Evolutionary conservation across 352 stramenopile species (phyloP), one percentile per base, ranked within the genome.

Genomic region (Pythium aquatile): DNA sequence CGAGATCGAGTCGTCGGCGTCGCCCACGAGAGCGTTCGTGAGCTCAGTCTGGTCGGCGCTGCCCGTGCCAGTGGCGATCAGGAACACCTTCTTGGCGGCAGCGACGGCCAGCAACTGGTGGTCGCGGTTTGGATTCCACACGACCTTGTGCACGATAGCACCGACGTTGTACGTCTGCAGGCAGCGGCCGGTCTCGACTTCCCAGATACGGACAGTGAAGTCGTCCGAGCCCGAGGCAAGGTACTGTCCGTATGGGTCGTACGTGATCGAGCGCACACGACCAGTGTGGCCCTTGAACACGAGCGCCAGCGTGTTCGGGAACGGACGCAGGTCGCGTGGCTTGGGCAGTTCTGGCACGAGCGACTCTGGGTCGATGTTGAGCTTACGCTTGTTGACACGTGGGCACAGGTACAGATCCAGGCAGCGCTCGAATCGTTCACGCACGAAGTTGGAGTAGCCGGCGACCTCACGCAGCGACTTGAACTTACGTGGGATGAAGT

Each of bases 361-460:
- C 57, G 85, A 96, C 59, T 98, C 92, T 0, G 97, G 97, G 78
- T 99, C 97, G 72, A 99, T 99, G 74, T 99, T 99, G 62, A 99
- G 82, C 56, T 98, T 95, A 55, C 93, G 87, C 82, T 99, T 96
- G 78, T 94, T 96, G 46, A 94, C 84, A 66, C 98, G 92, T 40
- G 98, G 98, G 58, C 93, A 98, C 30, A 99, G 75, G 80, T 99
- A 99, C 39, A 99, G 81, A 85, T 99, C 98, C 20, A 99, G 79
- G 75, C 98, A 99, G 11, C 98, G 88, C 74, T 99, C 97, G 75
- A 99, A 99, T n/a, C 97, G 86, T 79, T 99, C 98, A 65, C 96
- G 95, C 30, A 99, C 93, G 49, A 98, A 97, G 71, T 98, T 91
- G 28, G 88, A 74, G 79, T 99, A 99, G 20, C 90, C 96, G 47